Conservation (phyloP, 2,329 filamentous ascomycete species). For the Clarireedia homoeocarpa region DNA sequence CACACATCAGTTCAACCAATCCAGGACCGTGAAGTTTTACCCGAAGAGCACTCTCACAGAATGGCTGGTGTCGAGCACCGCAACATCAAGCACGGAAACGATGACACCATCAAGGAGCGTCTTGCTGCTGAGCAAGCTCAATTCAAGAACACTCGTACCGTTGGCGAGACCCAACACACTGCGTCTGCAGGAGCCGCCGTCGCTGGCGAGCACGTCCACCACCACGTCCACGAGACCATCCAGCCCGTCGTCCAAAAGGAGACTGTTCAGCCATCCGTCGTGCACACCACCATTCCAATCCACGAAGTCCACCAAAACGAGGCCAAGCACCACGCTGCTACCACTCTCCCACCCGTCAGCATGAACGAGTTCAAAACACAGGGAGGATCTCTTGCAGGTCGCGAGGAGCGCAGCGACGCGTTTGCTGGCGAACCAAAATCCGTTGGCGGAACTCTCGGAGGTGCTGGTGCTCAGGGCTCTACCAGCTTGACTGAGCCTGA, state of each 20-base stretch:
- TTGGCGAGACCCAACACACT: slow-evolving; percentile 42
- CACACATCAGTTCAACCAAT: slow-evolving; percentile 64
- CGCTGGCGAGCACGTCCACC: slow-evolving; percentile 55
- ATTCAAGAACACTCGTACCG: slow-evolving; percentile 43
- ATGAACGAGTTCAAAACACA: slow-evolving; percentile 53
- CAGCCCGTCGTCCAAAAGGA: slow-evolving; percentile 67
- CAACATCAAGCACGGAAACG: slow-evolving; percentile 52
- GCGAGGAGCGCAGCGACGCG: slow-evolving; percentile 48
- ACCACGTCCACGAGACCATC: slow-evolving; percentile 42
- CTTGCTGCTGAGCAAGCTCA: slow-evolving; percentile 46
- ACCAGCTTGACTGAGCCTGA: slow-evolving; percentile 24
- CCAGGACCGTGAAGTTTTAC: slow-evolving; percentile 41
- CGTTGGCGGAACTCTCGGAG: slow-evolving; percentile 29
- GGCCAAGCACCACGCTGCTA: slow-evolving; percentile 57
- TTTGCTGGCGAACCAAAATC: slow-evolving; percentile 54
- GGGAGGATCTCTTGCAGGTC: slow-evolving; percentile 46
- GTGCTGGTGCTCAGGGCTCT: slow-evolving; percentile 21
- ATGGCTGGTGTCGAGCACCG: slow-evolving; percentile 51
- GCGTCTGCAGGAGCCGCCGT: slow-evolving; percentile 40
- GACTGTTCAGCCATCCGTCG: slow-evolving; percentile 55
- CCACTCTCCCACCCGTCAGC: slow-evolving; percentile 54
- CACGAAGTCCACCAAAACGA: slow-evolving; percentile 65
- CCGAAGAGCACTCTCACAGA: slow-evolving; percentile 57
- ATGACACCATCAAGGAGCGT: slow-evolving; percentile 37
- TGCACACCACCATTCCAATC: slow-evolving; percentile 65